Conservation (phyloP, 805 yeast species). For the Ogataea nakhonphanomensis region DNA sequence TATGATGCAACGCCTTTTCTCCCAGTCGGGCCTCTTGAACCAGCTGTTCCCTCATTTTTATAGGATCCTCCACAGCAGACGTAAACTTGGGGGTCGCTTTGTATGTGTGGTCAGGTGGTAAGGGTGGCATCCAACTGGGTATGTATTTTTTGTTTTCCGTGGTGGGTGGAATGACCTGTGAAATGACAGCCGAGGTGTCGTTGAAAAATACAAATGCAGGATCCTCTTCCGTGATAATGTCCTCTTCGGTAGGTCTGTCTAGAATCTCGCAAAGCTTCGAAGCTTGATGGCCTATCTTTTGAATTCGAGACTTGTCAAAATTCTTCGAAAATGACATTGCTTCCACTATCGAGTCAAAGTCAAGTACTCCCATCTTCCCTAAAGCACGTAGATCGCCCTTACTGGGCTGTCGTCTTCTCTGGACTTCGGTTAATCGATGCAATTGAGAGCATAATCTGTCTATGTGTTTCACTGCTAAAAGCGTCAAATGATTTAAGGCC, state of each 20-base stretch:
- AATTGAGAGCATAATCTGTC: conserved; percentile 39
- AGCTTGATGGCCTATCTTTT: conserved; percentile 11
- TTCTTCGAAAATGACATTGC: conserved; percentile 28
- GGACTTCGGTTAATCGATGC: conserved; percentile 52
- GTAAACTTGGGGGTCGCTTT: conserved; percentile 70
- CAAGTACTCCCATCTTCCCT: conserved; percentile 40
- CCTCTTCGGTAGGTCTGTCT: conserved; percentile 20
- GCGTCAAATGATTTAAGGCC: conserved; percentile 39
- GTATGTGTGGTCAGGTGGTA: conserved; percentile 94
- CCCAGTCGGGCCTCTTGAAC: conserved; percentile 80
- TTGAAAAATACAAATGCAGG: conserved; percentile 52
- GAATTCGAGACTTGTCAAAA: conserved; percentile 3
- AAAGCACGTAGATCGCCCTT: conserved; percentile 48
- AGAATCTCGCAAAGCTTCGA: conserved; percentile 9
- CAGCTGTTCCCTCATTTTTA: conserved; percentile 62
- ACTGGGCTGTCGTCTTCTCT: conserved; percentile 56
- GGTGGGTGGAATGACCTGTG: conserved; percentile 53
- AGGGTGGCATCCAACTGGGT: conserved; percentile 76
- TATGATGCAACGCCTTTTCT: conserved; percentile 68
- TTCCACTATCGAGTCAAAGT: conserved; percentile 37
- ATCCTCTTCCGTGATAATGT: conserved; percentile 36
- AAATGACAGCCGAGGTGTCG: conserved; percentile 44
- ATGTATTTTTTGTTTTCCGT: conserved; percentile 43
- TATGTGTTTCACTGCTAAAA: conserved; percentile 35
- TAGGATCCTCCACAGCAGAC: conserved; percentile 63